A percentile compares a stretch with the other conserved stretches of the same genome.
Evolutionary conservation across 768 basidiomycete genomes (phyloP).

Genomic region (Exidia glandulosa): DNA sequence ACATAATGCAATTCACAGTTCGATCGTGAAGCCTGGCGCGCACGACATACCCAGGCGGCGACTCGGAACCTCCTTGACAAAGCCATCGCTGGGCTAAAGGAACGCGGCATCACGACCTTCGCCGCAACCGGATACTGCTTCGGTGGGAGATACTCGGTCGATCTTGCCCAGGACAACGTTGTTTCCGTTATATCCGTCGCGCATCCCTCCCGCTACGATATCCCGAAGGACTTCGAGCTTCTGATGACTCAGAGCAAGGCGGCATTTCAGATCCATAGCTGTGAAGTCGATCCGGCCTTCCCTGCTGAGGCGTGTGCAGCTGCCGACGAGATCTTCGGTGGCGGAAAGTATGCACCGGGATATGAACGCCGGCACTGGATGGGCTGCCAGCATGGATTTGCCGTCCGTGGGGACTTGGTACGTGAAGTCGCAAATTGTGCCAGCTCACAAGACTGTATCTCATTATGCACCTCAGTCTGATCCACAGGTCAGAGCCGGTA

Average conservation of each 20-base stretch:
- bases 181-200: conserved; percentile 3
- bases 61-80: conserved; percentile 12
- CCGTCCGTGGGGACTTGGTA: conserved; percentile 8
- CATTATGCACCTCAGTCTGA: neutral
- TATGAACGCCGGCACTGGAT: conserved; percentile 1
- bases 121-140: conserved; percentile 17
- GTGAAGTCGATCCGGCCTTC: conserved; percentile 7
- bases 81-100: conserved; percentile 13
- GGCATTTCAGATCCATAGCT: conserved; percentile 7
- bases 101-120: conserved; percentile 14
- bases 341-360: conserved; percentile 8
- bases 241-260: conserved; percentile 3
- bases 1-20: too few relatives aligned
- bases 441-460: neutral
- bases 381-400: neutral
- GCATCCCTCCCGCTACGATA: conserved; percentile 4
- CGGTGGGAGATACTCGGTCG: conserved; percentile 13
- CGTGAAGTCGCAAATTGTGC: neutral
- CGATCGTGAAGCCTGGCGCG: conserved; percentile 10
- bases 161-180: conserved; percentile 9
- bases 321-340: conserved; percentile 4
- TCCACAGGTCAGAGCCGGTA: conserved; percentile 6
- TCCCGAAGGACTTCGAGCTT: conserved; percentile 1
- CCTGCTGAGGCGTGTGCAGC: conserved; percentile 3
- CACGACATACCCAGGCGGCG: conserved; percentile 5